Evolutionary conservation across 2,329 filamentous ascomycete genomes (phyloP).

Genomic region (Botrytis hyacinthi): DNA sequence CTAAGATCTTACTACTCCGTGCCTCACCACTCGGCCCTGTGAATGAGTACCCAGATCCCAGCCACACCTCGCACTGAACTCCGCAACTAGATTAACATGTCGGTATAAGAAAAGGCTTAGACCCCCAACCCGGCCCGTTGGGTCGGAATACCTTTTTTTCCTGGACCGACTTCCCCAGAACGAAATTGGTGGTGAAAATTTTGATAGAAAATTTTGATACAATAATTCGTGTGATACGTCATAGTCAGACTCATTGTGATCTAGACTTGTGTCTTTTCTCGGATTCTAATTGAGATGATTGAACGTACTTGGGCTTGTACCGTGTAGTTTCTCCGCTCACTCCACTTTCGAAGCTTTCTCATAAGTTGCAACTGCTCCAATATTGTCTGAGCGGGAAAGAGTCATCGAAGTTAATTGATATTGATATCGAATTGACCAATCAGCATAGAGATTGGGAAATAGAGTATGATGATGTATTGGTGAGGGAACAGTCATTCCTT

Average conservation of each 20-base stretch:
- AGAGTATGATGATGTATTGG: not conserved
- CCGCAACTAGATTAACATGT: not conserved
- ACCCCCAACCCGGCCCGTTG: not conserved
- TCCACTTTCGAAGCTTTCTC: not conserved
- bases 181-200: not conserved
- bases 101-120: not conserved
- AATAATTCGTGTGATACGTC: not conserved
- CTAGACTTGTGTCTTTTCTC: not conserved
- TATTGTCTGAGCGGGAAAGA: not conserved
- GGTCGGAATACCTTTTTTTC: not conserved
- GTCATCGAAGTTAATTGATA: not conserved
- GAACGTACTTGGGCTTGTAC: not conserved
- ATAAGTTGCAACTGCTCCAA: not conserved
- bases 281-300: not conserved
- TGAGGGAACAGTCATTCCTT: not conserved
- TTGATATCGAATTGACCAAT: not conserved
- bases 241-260: not conserved
- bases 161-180: not conserved
- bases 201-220: not conserved
- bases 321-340: not conserved
- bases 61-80: not conserved
- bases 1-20: conserved; percentile 2
- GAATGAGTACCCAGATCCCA: not conserved
- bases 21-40: not conserved
- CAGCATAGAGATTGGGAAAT: not conserved